Evolutionary conservation across 768 basidiomycete species (phyloP), one percentile per base, ranked within the genome.

Genomic region (Mycena alexandri): DNA sequence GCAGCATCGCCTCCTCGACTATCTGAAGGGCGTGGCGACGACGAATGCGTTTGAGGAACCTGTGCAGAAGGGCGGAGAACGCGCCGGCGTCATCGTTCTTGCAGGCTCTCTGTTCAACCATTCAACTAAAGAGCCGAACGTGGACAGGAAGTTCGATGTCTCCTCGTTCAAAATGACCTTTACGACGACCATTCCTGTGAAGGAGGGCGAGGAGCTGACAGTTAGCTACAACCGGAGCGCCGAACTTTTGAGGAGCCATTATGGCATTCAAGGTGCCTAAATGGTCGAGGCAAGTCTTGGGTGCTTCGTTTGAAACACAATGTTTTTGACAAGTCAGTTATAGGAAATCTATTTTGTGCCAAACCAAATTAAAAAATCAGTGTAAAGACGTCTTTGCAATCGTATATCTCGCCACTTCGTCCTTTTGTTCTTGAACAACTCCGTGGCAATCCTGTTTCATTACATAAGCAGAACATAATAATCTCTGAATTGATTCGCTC

Each of bases 71-170:
- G 29, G 41, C n/a, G 55, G 55, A 47, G 57, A 24, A 14, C 8
- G 33, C 22, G 63, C 55, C 3, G 63, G 63, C 38, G 9, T 64
- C 5, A 43, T 64, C 34, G 12, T 58, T 5, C 63, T 64, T 33
- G 38, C 46, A 4, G 63, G 63, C 17, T 57, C 63, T 8, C 47
- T 64, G 24, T 57, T 64, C 63, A 64, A 64, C 43, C 63, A 64
- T 34, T 56, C 63, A n/a, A n/a, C n/a, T 24, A 9, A 50, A 9
- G n/a, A 41, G 14, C 16, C 22, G 11, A 64, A 64, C 21, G 63
- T 57, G 33, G 8, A 21, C n/a, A 22, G 55, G 4, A 12, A 2
- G 41, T 64, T 64, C 9, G 55, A 64, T 17, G 17, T 58, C n/a
- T 2, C 22, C 19, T 19, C 63, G 6, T 57, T 48, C 54, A 51